phyloP scores from a whole-genome alignment of 2,329 filamentous ascomycete species.

The Dendrostoma leiphaemia region DNA sequence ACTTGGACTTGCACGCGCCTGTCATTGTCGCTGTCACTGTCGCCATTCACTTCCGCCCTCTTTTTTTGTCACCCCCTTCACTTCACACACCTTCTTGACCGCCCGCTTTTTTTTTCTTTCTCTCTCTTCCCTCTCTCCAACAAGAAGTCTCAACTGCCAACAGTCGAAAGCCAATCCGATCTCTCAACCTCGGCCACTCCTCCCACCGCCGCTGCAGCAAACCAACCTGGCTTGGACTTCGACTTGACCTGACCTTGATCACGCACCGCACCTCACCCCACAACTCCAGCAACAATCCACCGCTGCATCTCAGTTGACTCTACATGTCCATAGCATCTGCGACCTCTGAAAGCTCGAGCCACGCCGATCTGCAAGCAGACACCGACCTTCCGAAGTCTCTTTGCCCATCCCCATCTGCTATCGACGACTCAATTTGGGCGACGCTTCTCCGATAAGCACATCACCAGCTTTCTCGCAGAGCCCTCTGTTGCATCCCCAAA shows the following conservation, averaged over 20 bases:
- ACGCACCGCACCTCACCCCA: not conserved
- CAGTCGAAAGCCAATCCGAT: not conserved
- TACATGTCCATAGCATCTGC: constrained; percentile 1
- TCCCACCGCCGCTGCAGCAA: not conserved
- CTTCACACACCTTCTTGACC: constrained; percentile 6
- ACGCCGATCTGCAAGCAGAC: constrained; percentile 7
- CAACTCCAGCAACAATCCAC: not conserved
- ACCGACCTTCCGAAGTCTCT: not conserved
- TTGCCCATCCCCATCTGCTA: not conserved
- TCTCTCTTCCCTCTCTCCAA: not conserved
- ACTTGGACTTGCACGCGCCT: not conserved
- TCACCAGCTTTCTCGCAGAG: constrained; percentile 15
- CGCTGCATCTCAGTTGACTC: not conserved
- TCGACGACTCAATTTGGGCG: not conserved
- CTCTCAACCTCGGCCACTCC: constrained; percentile 1
- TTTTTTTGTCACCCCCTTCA: constrained; percentile 4
- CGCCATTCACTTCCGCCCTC: constrained; percentile 6
- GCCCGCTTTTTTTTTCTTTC: constrained; percentile 4
- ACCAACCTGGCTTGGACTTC: too few relatives aligned
- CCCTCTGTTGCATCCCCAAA: constrained; percentile 13
- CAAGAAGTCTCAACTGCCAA: not conserved
- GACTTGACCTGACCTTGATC: not conserved
- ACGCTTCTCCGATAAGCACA: constrained; percentile 8
- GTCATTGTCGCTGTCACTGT: too few relatives aligned
- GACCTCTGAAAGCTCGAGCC: not conserved